Conservation (phyloP, 2,329 filamentous ascomycete species). For the Colletotrichum chrysophilum region DNA sequence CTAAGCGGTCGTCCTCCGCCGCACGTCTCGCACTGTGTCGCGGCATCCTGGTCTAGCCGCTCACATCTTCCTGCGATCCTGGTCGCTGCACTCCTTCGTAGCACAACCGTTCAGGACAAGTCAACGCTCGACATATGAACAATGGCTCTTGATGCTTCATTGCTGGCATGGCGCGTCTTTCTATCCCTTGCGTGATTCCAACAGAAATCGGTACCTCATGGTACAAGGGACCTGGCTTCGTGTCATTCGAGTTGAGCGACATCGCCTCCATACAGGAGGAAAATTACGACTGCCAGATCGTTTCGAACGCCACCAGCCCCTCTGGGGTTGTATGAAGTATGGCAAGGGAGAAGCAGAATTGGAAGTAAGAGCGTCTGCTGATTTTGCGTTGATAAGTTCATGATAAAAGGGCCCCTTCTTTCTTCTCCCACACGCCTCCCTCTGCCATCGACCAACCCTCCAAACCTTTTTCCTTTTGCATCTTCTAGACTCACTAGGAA, state of each 20-base stretch:
- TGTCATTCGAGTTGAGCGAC: neutral
- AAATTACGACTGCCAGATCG: neutral
- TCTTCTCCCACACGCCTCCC: neutral
- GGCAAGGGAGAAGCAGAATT: neutral
- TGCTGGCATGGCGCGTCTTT: neutral
- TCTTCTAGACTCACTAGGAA: neutral
- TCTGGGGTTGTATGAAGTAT: neutral
- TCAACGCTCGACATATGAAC: neutral
- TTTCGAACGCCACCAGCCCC: neutral
- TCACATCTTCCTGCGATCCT: neutral
- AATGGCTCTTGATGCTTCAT: neutral
- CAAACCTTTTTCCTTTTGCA: neutral
- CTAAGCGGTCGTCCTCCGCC: neutral
- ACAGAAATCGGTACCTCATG: neutral
- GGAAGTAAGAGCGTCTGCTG: neutral
- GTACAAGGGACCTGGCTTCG: neutral
- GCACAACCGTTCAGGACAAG: neutral
- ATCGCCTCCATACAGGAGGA: neutral
- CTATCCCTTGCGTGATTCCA: neutral
- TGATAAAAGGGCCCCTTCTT: neutral
- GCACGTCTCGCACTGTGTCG: slow-evolving; percentile 13
- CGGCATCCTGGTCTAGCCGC: neutral
- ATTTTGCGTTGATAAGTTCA: neutral
- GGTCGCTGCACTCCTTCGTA: neutral
- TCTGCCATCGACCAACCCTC: neutral